Evolutionary conservation across 1,284 basidiomycete species (phyloP).

Genomic region (Farysia itapuensis): DNA sequence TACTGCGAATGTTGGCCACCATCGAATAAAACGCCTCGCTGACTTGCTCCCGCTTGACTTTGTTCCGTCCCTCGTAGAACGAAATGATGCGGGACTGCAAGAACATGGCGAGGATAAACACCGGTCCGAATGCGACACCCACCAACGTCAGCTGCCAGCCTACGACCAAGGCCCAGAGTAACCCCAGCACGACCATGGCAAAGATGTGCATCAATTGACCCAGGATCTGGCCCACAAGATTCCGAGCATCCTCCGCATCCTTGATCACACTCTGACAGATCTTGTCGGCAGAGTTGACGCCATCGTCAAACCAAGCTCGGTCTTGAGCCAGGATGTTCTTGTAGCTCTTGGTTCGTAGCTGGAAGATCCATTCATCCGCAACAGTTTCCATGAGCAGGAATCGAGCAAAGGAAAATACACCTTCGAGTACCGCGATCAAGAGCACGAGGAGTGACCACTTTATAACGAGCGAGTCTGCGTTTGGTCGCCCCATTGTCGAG

Average conservation of each 20-base stretch:
- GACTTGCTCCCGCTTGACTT: constrained; percentile 78
- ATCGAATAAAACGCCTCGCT: constrained; percentile 82
- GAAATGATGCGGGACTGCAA: constrained; percentile 72
- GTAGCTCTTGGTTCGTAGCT: constrained; percentile 69
- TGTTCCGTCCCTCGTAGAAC: constrained; percentile 76
- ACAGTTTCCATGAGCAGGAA: constrained; percentile 65
- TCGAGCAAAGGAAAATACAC: constrained; percentile 73
- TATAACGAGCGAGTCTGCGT: constrained; percentile 64
- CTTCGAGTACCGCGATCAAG: constrained; percentile 74
- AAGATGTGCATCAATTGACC: constrained; percentile 71
- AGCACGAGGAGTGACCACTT: constrained; percentile 63
- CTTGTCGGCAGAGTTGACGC: constrained; percentile 66
- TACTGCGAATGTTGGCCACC: constrained; percentile 81
- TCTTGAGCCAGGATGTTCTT: constrained; percentile 75
- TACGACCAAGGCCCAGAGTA: constrained; percentile 81
- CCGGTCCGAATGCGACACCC: constrained; percentile 80
- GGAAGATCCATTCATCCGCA: constrained; percentile 75
- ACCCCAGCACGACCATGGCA: constrained; percentile 78
- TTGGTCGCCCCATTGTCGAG: constrained; percentile 66
- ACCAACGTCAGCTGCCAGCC: constrained; percentile 94
- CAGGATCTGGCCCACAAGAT: constrained; percentile 74
- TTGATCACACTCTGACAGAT: constrained; percentile 82
- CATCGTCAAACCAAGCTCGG: constrained; percentile 83
- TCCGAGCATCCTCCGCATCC: constrained; percentile 85
- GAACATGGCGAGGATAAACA: constrained; percentile 76